phyloP scores from a whole-genome alignment of 192 early-diverging fungal genomes.

The Spinellus fusiger region DNA sequence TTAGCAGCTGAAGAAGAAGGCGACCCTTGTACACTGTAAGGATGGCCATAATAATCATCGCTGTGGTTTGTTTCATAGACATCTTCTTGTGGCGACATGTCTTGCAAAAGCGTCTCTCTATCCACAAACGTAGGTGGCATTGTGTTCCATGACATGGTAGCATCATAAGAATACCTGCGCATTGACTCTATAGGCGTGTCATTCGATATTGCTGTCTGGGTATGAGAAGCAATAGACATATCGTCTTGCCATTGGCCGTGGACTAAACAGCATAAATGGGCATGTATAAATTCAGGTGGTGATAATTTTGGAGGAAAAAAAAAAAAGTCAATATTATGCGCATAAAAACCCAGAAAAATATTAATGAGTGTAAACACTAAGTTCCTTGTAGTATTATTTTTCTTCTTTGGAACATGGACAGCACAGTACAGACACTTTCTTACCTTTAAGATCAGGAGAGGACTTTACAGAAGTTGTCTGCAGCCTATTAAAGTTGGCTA shows the following conservation, averaged over 20 bases:
- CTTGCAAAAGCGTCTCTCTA: conserved; percentile 8
- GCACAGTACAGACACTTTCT: neutral
- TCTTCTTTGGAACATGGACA: neutral
- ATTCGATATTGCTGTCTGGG: conserved; percentile 5
- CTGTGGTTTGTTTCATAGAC: neutral
- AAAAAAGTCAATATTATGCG: conserved; percentile 8
- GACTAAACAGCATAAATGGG: neutral
- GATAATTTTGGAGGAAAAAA: neutral
- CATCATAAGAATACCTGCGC: conserved; percentile 33
- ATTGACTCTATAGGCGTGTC: conserved; percentile 14
- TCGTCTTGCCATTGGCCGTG: conserved; percentile 27
- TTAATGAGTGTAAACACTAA: neutral
- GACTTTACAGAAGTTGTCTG: conserved; percentile 2
- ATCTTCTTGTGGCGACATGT: conserved; percentile 2
- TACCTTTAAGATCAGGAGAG: conserved; percentile 12
- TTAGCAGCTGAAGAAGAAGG: neutral
- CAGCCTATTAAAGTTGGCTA: conserved; percentile 26
- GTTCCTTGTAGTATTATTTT: neutral
- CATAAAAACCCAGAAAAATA: conserved; percentile 5
- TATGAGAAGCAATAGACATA: conserved; percentile 16
- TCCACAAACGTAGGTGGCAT: conserved; percentile 20
- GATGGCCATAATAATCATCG: neutral
- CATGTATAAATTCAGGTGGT: too few relatives aligned
- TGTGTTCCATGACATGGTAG: conserved; percentile 20
- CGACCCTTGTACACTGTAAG: neutral